Conservation (phyloP, 169 alveolate genomes). For the Theileria equi region DNA sequence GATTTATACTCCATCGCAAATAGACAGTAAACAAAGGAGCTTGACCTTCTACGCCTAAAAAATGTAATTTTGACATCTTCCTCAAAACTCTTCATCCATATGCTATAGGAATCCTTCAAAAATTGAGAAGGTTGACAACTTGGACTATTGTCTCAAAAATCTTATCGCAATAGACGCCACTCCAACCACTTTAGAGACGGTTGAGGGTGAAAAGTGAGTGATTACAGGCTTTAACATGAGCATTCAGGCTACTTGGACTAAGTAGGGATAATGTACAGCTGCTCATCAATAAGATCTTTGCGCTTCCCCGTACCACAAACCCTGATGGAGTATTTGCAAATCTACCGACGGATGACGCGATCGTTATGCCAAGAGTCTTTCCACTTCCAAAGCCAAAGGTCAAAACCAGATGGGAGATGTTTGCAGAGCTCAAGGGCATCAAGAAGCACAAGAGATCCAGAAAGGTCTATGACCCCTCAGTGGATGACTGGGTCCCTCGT, state of each 20-base stretch:
- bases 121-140: slow-evolving; percentile 48
- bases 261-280: slow-evolving; percentile 53
- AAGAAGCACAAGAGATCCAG: slow-evolving; percentile 70
- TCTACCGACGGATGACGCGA: slow-evolving; percentile 41
- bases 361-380: slow-evolving; percentile 55
- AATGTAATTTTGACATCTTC: slow-evolving; percentile 3
- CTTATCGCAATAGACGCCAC: slow-evolving; percentile 59
- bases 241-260: slow-evolving; percentile 10
- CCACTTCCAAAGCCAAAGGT: slow-evolving; percentile 65
- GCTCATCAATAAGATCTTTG: slow-evolving; percentile 42
- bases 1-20: too few species aligned
- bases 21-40: too few species aligned
- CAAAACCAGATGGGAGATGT: slow-evolving; percentile 73
- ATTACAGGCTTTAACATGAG: neutral
- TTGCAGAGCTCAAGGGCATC: slow-evolving; percentile 75
- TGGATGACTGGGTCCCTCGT: slow-evolving; percentile 77
- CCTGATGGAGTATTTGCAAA: slow-evolving; percentile 62
- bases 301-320: slow-evolving; percentile 23
- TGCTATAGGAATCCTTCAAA: slow-evolving; percentile 14
- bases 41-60: neutral
- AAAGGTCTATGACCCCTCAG: slow-evolving; percentile 64
- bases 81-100: neutral
- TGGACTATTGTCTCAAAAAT: slow-evolving; percentile 59
- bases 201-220: slow-evolving; percentile 35
- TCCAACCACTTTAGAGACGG: slow-evolving; percentile 15